Base-by-base conservation (phyloP, 768 basidiomycete genomes). In the Pisolithus marmoratus region DNA sequence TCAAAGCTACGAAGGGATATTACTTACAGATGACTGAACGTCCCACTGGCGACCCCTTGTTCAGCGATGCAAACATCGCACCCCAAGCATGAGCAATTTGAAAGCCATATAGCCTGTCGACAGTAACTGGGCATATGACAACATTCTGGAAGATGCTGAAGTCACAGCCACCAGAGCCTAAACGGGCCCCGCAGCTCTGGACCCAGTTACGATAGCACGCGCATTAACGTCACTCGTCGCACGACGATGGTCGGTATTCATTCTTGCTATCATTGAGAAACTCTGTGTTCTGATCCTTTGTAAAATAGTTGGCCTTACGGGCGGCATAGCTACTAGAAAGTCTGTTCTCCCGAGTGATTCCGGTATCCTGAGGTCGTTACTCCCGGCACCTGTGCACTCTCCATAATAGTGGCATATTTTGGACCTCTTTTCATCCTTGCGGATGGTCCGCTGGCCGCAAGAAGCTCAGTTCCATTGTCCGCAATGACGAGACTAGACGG, bases 271-370 rank as follows among this genome's bases (percentile, higher is more conserved):
- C 15, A 14, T 14, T 5, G 34, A 15, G 5, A 14, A 5, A 34
- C 34, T 34, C 29, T 8, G 8, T 11, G 14, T 34, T 34, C 34
- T 34, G 12, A 34, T 15, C 34, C 12, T 34, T 34, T 34, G 12
- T 5, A 14, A 34, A 95, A 94, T 98, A 52, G 80, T 96, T 55
- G 95, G 96, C 38, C 80, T 99, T 20, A 97, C 95, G 26, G 96
- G 96, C 8, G 92, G 94, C 2, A 97, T 99, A 52, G 91, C 94
- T 20, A 94, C 93, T 7, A 94, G 95, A 49, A 99, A 99, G 72
- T 96, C 94, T 0, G 69, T 71, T 8, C 74, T 94, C 38, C 74
- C 98, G 34, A 77, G 78, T 48, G 72, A 75, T 0, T 83, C 83
- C 58, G 60, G 67, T 29, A 71, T 98, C 27, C 90, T 37, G 71